Evolutionary conservation across 1,284 basidiomycete genomes (phyloP).

Genomic region (Ustilago bromivora): DNA sequence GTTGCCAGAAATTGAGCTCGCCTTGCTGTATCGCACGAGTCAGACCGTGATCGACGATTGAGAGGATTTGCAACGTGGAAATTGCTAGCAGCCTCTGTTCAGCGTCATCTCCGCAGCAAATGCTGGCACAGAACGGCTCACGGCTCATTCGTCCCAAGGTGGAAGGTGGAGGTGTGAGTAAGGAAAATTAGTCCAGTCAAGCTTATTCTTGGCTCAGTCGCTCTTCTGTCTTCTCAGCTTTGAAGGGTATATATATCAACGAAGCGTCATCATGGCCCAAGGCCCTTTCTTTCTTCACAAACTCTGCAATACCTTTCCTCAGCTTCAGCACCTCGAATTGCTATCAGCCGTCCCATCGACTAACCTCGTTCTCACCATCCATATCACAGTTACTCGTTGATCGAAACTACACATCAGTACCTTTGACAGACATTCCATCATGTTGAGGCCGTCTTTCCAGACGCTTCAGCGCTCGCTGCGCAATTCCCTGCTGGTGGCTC

Average conservation of each 20-base stretch:
- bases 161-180: slow-evolving; percentile 30
- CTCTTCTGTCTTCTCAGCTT: background rate
- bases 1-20: background rate
- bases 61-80: slow-evolving; percentile 13
- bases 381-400: background rate
- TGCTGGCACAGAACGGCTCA: background rate
- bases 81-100: slow-evolving; percentile 17
- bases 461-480: slow-evolving; percentile 42
- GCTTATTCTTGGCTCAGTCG: slow-evolving; percentile 3
- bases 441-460: slow-evolving; percentile 54
- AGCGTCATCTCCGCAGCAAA: slow-evolving; percentile 17
- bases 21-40: background rate
- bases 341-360: background rate
- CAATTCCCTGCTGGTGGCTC: slow-evolving; percentile 48
- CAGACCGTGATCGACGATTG: slow-evolving; percentile 19
- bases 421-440: background rate
- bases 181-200: background rate
- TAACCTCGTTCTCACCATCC: background rate
- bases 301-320: background rate
- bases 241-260: background rate
- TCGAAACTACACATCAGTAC: background rate
- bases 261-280: background rate
- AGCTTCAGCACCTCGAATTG: background rate
- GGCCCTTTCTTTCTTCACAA: background rate
- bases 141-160: slow-evolving; percentile 24